Evolutionary conservation across 495 filamentous ascomycete species (phyloP), one percentile per base, ranked within the genome.

Genomic region (Neurospora sp.): DNA sequence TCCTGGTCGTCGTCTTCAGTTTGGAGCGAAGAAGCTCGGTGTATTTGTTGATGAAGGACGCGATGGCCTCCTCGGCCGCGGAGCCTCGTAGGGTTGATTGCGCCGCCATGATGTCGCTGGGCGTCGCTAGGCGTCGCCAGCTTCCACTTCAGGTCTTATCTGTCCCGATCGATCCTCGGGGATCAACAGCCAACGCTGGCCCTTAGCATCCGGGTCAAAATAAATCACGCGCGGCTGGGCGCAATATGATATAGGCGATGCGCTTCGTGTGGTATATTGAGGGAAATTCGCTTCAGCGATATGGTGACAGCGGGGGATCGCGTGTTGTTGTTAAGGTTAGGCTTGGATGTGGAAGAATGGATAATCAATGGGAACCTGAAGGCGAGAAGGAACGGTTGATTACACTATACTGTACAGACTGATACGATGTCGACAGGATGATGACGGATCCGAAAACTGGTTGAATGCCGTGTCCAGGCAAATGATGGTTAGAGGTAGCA

Each of bases 81-180:
- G 87, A 85, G 73, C 84, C 84, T 70, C 90, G 90, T 71, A 97
- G 87, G 9, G 92, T 96, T 39, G 94, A 97, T 83, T 96, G 94
- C 74, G 86, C 89, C 70, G 94, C 93, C 94, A 97, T 97, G 45
- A 44, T 75, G 20, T n/a, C 45, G 71, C n/a, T 40, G 16, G 69
- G 40, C 37, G 59, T 40, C 40, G 37, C 59, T 45, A 37, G 69
- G 17, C 42, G 40, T 31, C 44, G 27, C 27, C 8, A 27, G 27
- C 53, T 31, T 65, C 22, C 53, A 65, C 53, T 65, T 35, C 53
- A 65, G 27, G 53, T 35, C 7, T 14, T 65, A 65, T 37, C 27
- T 0, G 10, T 35, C 53, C 53, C 53, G 27, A 65, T 4, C 1
- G 53, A 65, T 65, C 53, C 53, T 65, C 27, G 53, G 27, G 53